phyloP scores from a whole-genome alignment of 352 stramenopile genomes.

The Hyaloperonospora brassicae region DNA sequence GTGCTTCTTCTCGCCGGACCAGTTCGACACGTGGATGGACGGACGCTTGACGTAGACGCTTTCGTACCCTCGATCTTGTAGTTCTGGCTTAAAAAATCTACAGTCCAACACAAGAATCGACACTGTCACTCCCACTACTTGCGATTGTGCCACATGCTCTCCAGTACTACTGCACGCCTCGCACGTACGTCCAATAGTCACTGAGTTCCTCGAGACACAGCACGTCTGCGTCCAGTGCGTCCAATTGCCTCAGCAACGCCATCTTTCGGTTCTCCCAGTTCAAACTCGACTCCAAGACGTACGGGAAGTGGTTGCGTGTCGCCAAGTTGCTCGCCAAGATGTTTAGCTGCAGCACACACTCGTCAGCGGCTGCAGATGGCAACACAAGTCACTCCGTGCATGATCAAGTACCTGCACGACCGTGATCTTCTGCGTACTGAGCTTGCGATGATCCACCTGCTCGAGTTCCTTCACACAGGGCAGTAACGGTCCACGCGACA shows the following conservation, averaged over 20 bases:
- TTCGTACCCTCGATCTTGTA: constrained; percentile 70
- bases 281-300: constrained; percentile 72
- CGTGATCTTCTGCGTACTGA: constrained; percentile 63
- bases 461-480: constrained; percentile 44
- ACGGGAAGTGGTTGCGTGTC: constrained; percentile 79
- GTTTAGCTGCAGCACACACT: constrained; percentile 44
- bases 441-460: constrained; percentile 16
- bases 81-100: constrained; percentile 76
- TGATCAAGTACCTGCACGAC: constrained; percentile 50
- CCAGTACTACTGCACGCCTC: not conserved
- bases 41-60: constrained; percentile 82
- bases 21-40: constrained; percentile 79
- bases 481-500: constrained; percentile 27
- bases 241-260: constrained; percentile 62
- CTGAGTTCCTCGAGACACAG: constrained; percentile 81
- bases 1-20: constrained; percentile 83
- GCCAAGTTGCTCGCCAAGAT: constrained; percentile 82
- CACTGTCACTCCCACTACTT: not conserved
- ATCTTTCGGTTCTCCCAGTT: constrained; percentile 82
- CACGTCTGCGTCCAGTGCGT: constrained; percentile 70
- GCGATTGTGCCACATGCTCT: not conserved
- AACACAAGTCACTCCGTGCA: no score
- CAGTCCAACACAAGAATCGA: constrained; percentile 3
- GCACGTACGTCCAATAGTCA: constrained; percentile 82
- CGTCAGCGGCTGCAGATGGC: not conserved